Base-by-base conservation (phyloP, 805 yeast genomes). In the Ogataea polymorpha region DNA sequence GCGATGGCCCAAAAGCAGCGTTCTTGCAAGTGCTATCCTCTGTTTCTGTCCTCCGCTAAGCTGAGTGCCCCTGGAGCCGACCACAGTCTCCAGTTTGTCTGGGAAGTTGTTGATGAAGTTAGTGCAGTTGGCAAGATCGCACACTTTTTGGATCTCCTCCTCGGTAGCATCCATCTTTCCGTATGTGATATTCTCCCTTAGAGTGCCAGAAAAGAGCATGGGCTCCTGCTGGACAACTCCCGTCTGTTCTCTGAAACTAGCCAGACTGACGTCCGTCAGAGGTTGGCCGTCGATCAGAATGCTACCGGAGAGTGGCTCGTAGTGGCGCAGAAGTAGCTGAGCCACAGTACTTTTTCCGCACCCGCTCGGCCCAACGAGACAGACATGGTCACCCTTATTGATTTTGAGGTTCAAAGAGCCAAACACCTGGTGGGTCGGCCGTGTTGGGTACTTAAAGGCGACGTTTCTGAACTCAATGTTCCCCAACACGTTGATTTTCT, bases 201-300 rank as follows among this genome's bases (percentile, higher is more conserved):
- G 76, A 0, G 95, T 75, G 1, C 96, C 97, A 39, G 90, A 81
- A 60, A 90, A 87, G 37, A 91, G 67, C 49, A 86, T 76, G 2
- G 98, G 96, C 54, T 91, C 97, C 61, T 91, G 98, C 47, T 86
- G 89, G 4, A 91, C 98, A 24, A 86, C 80, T n/a, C 97, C 97
- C 18, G 87, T 70, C 41, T 80, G 75, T 21, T 80, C 66, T 41
- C 98, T 73, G 60, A 82, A 79, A 39, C 79, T 74, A 55, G 89
- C 82, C 39, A 91, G 71, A 53, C 85, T 86, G 54, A 85, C 72
- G 14, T 77, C 74, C 27, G 67, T 65, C 45, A 91, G 73, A 46
- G 82, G 71, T 39, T 77, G 74, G 10, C 77, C 79, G 46, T 89
- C 89, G 15, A 90, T 71, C 4, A 66, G 51, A 24, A 91, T 78